Percentiles rank a stretch among this genome's conserved stretches.
Conservation (phyloP, 768 basidiomycete genomes). For the Boletus subcaerulescens region DNA sequence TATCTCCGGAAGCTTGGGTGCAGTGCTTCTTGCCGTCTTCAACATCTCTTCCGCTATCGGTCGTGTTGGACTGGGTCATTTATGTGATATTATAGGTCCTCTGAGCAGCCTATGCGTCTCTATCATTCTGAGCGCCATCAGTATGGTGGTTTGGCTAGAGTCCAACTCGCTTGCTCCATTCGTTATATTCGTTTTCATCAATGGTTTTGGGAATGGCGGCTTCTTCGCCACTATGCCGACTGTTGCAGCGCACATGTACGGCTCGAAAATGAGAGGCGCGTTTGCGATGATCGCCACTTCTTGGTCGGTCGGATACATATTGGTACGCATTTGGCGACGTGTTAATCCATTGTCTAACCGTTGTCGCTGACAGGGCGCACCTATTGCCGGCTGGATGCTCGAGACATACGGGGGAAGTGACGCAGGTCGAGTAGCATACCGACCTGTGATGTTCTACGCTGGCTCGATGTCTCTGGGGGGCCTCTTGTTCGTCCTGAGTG, state of each 20-base stretch:
- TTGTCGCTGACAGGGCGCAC: conserved; percentile 22
- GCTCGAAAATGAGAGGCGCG: conserved; percentile 12
- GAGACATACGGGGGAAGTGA: conserved; percentile 23
- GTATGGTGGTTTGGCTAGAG: conserved; percentile 1
- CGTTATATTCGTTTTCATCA: conserved; percentile 25
- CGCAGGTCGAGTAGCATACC: conserved; percentile 22
- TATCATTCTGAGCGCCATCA: not conserved
- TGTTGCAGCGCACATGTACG: conserved; percentile 29
- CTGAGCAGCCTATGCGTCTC: not conserved
- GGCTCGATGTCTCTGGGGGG: conserved; percentile 27
- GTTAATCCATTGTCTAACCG: not conserved
- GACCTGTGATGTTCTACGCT: conserved; percentile 32
- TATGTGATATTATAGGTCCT: not conserved
- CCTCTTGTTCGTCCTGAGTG: conserved; percentile 17
- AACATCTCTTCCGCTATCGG: conserved; percentile 1
- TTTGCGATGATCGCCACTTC: conserved; percentile 32
- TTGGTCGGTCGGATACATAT: not conserved
- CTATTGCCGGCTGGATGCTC: conserved; percentile 29
- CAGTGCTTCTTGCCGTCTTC: not conserved
- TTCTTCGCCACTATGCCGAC: conserved; percentile 35
- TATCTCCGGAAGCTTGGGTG: not conserved
- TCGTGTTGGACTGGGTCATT: not conserved
- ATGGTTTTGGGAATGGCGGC: conserved; percentile 30
- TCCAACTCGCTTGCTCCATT: conserved; percentile 15
- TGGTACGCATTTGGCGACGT: not conserved